These are phyloP conservation scores for Luzula sylvatica DNA, from an alignment of 176 grass and related monocot genomes.

Conservation along the genomic window DNA sequence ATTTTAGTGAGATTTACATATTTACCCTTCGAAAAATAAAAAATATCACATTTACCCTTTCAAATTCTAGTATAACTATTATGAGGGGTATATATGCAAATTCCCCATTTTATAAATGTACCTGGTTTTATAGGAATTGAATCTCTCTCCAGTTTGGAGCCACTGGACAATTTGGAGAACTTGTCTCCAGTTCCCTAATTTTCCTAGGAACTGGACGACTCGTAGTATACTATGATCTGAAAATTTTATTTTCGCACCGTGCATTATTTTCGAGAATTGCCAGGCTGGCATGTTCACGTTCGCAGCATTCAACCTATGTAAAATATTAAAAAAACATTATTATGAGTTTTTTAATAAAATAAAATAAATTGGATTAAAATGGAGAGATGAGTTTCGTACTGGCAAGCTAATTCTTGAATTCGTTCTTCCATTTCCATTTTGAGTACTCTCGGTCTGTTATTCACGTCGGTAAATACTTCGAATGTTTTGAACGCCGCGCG, in stretches of 20 bases:
- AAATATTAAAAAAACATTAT: neutral
- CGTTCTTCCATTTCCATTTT: constrained; percentile 92
- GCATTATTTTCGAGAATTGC: constrained; percentile 87
- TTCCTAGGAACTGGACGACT: constrained; percentile 70
- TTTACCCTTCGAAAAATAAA: no score
- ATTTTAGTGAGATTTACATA: no score
- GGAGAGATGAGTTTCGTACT: constrained; percentile 35
- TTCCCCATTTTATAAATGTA: no score
- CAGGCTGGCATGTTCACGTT: constrained; percentile 88
- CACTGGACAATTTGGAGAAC: constrained; percentile 92
- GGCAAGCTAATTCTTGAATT: constrained; percentile 71
- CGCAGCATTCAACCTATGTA: constrained; percentile 75
- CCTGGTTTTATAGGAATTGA: constrained; percentile 84
- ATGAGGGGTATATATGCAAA: no score
- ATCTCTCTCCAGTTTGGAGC: constrained; percentile 83
- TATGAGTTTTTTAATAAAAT: neutral
- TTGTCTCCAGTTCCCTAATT: constrained; percentile 77
- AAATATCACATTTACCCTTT: no score
- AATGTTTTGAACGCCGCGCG: constrained; percentile 92
- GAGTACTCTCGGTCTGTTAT: constrained; percentile 72
- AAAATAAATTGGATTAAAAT: constrained; percentile 16
- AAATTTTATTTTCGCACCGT: constrained; percentile 76
- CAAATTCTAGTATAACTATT: no score
- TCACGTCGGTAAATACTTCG: constrained; percentile 78
- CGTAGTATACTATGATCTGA: constrained; percentile 81